These are phyloP conservation scores for Schoenoplectus tabernaemontani DNA, from an alignment of 202 grass and related monocot genomes.

Conservation along the genomic window DNA sequence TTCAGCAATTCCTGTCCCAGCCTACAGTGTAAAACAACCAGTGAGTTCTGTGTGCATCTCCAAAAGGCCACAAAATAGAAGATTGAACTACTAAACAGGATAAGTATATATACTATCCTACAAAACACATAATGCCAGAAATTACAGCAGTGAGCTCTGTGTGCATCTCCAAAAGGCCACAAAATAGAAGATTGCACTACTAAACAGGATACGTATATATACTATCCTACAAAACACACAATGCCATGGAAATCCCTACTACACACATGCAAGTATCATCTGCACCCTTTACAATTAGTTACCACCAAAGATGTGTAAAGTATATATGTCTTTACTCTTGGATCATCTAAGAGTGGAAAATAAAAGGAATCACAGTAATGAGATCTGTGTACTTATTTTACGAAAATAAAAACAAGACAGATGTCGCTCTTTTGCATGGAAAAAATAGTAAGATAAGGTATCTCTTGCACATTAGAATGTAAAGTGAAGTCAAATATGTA, in stretches of 20 bases:
- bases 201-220: not conserved
- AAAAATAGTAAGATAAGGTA: not conserved
- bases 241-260: not conserved
- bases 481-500: slow-evolving; percentile 6
- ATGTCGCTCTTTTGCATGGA: not conserved
- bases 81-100: not conserved
- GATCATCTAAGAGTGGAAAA: not conserved
- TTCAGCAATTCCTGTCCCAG: slow-evolving; percentile 94
- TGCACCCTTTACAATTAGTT: not conserved
- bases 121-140: not conserved
- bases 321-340: not conserved
- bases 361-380: not conserved
- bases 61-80: not conserved
- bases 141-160: too few species aligned
- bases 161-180: not conserved
- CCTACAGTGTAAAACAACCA: slow-evolving; percentile 39
- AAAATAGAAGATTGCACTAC: not conserved
- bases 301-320: not conserved
- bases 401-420: not conserved
- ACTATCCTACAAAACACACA: not conserved
- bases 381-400: not conserved
- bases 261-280: not conserved
- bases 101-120: not conserved
- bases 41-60: not conserved
- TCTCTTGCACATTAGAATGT: not conserved